Conservation (phyloP, 2,329 filamentous ascomycete species). For the Neospermospora avenae region DNA sequence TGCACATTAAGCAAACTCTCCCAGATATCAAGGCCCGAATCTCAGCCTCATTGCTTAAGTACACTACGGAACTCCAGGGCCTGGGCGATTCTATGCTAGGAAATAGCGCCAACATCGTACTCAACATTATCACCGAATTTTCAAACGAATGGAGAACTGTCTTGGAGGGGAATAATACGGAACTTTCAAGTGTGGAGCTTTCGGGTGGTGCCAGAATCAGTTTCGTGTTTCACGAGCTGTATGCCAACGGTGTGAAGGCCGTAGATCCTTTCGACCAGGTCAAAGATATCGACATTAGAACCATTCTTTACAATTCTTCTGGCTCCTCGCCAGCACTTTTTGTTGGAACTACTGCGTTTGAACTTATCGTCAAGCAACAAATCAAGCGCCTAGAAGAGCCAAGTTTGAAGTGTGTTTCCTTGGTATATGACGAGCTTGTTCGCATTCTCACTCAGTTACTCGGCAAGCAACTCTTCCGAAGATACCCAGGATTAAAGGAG, state of each 20-base stretch:
- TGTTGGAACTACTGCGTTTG: conserved; percentile 96
- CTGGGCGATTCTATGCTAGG: conserved; percentile 93
- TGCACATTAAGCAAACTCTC: conserved; percentile 99
- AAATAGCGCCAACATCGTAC: conserved; percentile 91
- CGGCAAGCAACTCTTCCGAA: conserved; percentile 82
- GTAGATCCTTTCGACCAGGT: conserved; percentile 96
- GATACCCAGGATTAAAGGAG: conserved; percentile 94
- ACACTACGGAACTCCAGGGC: conserved; percentile 73
- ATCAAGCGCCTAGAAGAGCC: conserved; percentile 96
- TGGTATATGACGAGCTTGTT: conserved; percentile 96
- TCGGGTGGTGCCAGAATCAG: conserved; percentile 97
- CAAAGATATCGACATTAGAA: conserved; percentile 96
- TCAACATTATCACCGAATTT: conserved; percentile 99
- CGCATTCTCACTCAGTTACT: conserved; percentile 90
- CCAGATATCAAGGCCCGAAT: conserved; percentile 98
- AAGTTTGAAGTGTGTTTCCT: conserved; percentile 92
- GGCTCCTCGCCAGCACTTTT: conserved; percentile 95
- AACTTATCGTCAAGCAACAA: conserved; percentile 97
- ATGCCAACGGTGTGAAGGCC: conserved; percentile 95
- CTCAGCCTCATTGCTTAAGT: conserved; percentile 89
- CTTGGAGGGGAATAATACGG: conserved; percentile 92
- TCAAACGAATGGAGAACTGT: conserved; percentile 97
- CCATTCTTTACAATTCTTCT: conserved; percentile 98
- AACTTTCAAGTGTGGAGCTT: conserved; percentile 89
- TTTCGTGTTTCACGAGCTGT: conserved; percentile 98